phyloP scores from a whole-genome alignment of 73 alveolate species.

The Paraurostyla sp. region DNA sequence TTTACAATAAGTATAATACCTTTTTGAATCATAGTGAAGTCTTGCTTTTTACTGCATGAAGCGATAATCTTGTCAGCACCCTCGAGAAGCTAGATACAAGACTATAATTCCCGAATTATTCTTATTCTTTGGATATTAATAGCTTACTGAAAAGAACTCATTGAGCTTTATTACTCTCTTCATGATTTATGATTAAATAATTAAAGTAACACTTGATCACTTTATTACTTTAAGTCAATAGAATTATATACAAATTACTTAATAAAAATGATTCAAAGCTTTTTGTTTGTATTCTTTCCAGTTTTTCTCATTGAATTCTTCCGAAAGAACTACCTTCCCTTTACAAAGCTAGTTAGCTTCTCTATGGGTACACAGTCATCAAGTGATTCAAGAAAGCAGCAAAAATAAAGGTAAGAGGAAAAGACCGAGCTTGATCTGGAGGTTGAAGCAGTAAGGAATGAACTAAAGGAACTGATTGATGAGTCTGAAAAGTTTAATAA shows the following conservation, averaged over 20 bases:
- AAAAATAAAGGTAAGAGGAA: neutral
- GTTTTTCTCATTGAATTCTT: neutral
- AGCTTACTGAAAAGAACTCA: constrained; percentile 55
- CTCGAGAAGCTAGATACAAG: constrained; percentile 43
- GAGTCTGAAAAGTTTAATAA: constrained; percentile 58
- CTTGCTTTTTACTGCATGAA: neutral
- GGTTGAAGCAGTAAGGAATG: neutral
- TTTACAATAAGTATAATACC: neutral
- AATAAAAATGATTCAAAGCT: constrained; percentile 21
- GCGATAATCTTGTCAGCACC: constrained; percentile 37
- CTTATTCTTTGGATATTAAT: neutral
- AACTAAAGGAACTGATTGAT: constrained; percentile 15
- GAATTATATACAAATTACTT: too few relatives aligned
- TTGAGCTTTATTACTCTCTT: constrained; percentile 49
- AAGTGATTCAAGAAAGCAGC: neutral
- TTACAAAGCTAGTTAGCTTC: neutral
- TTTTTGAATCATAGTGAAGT: constrained; percentile 19
- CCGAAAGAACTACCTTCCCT: constrained; percentile 1
- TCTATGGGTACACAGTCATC: too few relatives aligned
- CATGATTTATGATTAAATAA: too few relatives aligned
- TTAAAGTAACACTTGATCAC: too few relatives aligned
- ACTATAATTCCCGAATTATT: neutral
- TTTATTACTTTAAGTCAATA: too few relatives aligned
- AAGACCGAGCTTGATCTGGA: constrained; percentile 28
- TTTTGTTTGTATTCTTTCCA: neutral